Conservation (phyloP, 1,284 basidiomycete genomes). For the Chondrostereum purpureum region DNA sequence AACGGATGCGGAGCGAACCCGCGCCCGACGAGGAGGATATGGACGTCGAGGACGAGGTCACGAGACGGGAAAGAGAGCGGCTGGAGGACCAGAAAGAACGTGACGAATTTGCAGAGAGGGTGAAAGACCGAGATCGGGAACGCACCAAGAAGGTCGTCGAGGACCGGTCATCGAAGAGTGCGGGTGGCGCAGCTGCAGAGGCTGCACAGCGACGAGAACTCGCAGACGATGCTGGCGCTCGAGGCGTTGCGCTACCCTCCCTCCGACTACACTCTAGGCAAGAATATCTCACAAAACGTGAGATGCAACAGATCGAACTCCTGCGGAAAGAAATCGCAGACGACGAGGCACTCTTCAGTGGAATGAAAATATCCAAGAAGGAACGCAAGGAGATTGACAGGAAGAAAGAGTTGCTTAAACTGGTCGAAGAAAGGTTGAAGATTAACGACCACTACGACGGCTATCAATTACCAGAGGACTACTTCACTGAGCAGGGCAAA, state of each 20-base stretch:
- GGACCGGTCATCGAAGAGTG: constrained; percentile 75
- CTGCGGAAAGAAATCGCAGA: constrained; percentile 90
- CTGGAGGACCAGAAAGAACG: constrained; percentile 79
- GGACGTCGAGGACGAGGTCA: constrained; percentile 69
- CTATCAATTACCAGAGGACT: constrained; percentile 93
- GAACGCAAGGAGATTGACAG: constrained; percentile 80
- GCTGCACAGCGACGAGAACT: constrained; percentile 75
- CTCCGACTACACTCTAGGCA: constrained; percentile 84
- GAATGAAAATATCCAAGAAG: constrained; percentile 83
- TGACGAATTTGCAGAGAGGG: constrained; percentile 89
- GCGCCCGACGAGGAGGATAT: constrained; percentile 35
- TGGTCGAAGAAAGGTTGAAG: constrained; percentile 90
- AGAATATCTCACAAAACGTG: constrained; percentile 93
- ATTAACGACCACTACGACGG: constrained; percentile 95
- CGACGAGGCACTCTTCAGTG: constrained; percentile 81
- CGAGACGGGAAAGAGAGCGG: constrained; percentile 68
- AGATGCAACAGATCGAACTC: constrained; percentile 93
- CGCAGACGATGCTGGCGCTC: constrained; percentile 79
- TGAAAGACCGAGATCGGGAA: constrained; percentile 80
- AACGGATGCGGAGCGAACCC: constrained; percentile 43
- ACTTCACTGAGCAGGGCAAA: constrained; percentile 97
- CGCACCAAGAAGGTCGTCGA: constrained; percentile 89
- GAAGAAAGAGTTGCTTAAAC: constrained; percentile 87
- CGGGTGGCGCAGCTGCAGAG: constrained; percentile 75
- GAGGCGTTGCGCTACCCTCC: constrained; percentile 74